phyloP scores from a whole-genome alignment of 2,329 filamentous ascomycete species.

The Raffaelea albimanens region DNA sequence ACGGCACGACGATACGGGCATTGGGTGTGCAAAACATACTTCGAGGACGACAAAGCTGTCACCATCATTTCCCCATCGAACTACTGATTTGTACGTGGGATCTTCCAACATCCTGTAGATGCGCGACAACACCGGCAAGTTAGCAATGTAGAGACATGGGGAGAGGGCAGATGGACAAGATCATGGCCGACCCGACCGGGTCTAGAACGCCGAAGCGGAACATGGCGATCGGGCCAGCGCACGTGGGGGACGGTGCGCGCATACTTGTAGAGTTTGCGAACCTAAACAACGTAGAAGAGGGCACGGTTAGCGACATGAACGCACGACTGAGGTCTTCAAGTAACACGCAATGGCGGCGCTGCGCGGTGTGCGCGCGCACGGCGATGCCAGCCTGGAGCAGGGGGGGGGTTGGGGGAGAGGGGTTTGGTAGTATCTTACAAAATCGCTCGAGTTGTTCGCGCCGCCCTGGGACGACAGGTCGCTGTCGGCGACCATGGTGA shows the following conservation, averaged over 20 bases:
- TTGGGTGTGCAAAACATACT: slow-evolving; percentile 40
- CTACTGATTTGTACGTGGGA: slow-evolving; percentile 82
- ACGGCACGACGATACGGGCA: not conserved
- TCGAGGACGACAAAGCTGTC: slow-evolving; percentile 96
- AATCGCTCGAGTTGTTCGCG: slow-evolving; percentile 84
- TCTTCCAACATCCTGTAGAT: slow-evolving; percentile 82
- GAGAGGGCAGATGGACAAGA: too few species aligned
- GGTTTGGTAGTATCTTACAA: slow-evolving; percentile 58
- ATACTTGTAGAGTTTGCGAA: slow-evolving; percentile 97
- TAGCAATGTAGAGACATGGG: not conserved
- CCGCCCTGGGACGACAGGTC: slow-evolving; percentile 28
- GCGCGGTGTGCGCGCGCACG: not conserved
- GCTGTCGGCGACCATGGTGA: slow-evolving; percentile 20
- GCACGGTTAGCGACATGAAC: slow-evolving; percentile 4
- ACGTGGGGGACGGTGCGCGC: slow-evolving; percentile 12
- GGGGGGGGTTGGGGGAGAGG: not conserved
- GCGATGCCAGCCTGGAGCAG: not conserved
- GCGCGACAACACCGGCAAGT: slow-evolving; percentile 20
- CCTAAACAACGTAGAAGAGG: slow-evolving; percentile 40
- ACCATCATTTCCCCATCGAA: slow-evolving; percentile 89
- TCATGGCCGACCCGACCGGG: too few species aligned
- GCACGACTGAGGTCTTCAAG: too few species aligned
- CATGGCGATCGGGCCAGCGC: not conserved
- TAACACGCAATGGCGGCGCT: not conserved
- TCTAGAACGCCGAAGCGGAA: not conserved